A percentile compares a stretch with the other conserved stretches of the same genome.
These are phyloP conservation scores for Mortierella sp. DNA, from an alignment of 371 early-diverging fungal genomes.

Conservation along the genomic window DNA sequence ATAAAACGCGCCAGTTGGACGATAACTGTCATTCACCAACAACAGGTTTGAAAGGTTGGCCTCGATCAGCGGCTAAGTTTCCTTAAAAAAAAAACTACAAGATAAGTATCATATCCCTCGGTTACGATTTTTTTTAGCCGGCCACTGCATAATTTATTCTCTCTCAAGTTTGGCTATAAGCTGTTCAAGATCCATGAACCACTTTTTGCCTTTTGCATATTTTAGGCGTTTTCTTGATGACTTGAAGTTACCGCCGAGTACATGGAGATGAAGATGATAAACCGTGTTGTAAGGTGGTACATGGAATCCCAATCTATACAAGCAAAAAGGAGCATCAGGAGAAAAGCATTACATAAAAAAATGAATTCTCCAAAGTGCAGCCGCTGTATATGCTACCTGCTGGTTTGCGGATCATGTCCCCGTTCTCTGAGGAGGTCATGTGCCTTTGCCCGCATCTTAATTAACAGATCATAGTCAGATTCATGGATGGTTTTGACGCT, in stretches of 20 bases:
- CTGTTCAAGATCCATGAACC: slow-evolving; percentile 31
- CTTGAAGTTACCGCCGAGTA: slow-evolving; percentile 31
- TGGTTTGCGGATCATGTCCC: slow-evolving; percentile 13
- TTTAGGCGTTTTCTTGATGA: slow-evolving; percentile 9
- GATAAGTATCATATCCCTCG: not conserved
- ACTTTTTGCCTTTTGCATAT: slow-evolving; percentile 30
- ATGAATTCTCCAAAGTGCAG: not conserved
- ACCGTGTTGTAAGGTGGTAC: slow-evolving; percentile 38
- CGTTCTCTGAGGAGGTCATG: slow-evolving; percentile 19
- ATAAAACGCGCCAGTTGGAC: too few relatives aligned
- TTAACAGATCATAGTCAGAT: slow-evolving; percentile 18
- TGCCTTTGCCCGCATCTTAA: slow-evolving; percentile 28
- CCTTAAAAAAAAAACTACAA: not conserved
- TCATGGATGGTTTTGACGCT: slow-evolving; percentile 26
- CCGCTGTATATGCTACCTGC: slow-evolving; percentile 6
- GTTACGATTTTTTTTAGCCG: too few relatives aligned
- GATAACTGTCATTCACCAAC: too few relatives aligned
- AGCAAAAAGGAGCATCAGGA: not conserved
- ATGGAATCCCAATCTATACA: slow-evolving; percentile 36
- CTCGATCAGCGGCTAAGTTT: too few relatives aligned
- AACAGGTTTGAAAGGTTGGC: too few relatives aligned
- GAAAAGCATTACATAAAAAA: not conserved
- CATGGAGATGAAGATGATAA: slow-evolving; percentile 42
- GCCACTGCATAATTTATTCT: too few relatives aligned
- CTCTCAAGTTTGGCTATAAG: slow-evolving; percentile 15